Percentiles rank a stretch among this genome's conserved stretches.
These are phyloP conservation scores for Termitomyces sp. DNA, from an alignment of 768 basidiomycete species.

Conservation along the genomic window DNA sequence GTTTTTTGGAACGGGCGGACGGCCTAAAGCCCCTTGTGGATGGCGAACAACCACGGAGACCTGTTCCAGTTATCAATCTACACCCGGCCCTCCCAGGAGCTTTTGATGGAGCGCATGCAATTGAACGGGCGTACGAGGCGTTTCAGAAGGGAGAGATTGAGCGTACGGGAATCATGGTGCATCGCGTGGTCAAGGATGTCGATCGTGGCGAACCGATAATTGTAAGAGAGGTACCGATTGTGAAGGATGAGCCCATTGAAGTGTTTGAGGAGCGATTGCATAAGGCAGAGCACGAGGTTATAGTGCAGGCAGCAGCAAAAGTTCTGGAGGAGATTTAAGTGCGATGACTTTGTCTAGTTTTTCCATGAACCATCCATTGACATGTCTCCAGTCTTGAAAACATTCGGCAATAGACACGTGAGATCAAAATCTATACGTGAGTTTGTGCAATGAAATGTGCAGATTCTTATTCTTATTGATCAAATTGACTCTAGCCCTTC, in stretches of 20 bases:
- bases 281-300: conserved; percentile 79
- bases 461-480: background rate
- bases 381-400: background rate
- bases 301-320: conserved; percentile 78
- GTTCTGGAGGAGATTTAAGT: conserved; percentile 47
- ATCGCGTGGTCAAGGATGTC: conserved; percentile 88
- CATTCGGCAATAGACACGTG: background rate
- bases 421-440: background rate
- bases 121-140: conserved; percentile 85
- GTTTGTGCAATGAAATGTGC: background rate
- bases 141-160: conserved; percentile 79
- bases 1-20: conserved; percentile 67
- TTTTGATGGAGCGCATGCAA: conserved; percentile 95
- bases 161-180: conserved; percentile 86
- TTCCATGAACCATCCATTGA: background rate
- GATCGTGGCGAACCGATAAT: conserved; percentile 88
- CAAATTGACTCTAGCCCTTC: background rate
- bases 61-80: conserved; percentile 88
- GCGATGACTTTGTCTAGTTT: background rate
- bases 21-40: conserved; percentile 31
- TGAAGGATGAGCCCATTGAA: conserved; percentile 65
- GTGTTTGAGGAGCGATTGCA: conserved; percentile 78
- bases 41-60: conserved; percentile 24
- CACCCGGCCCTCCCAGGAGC: conserved; percentile 94
- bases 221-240: conserved; percentile 71